These are phyloP conservation scores for Cnidoscolus chayamansa DNA, from an alignment of 441 rosid genomes.

Conservation along the genomic window DNA sequence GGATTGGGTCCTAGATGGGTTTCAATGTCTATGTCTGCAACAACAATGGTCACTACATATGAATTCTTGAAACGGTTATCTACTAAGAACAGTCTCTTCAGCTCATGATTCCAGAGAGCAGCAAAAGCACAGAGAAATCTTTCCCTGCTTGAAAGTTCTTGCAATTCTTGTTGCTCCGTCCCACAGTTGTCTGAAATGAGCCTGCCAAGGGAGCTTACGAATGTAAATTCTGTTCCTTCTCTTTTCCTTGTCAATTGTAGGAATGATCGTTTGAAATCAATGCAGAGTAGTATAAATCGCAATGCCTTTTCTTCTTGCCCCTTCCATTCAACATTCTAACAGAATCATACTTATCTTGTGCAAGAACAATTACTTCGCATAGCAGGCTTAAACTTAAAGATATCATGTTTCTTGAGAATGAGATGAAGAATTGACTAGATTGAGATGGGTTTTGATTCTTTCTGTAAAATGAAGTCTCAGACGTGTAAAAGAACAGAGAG, in stretches of 20 bases:
- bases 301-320: not conserved
- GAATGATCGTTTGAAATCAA: slow-evolving; percentile 18
- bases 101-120: slow-evolving; percentile 19
- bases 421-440: not conserved
- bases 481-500: too few species aligned
- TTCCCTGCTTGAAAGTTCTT: slow-evolving; percentile 7
- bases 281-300: slow-evolving; percentile 28
- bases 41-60: slow-evolving; percentile 88
- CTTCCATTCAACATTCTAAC: not conserved
- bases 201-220: slow-evolving; percentile 14
- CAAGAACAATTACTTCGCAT: not conserved
- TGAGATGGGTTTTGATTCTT: not conserved
- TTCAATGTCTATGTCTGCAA: slow-evolving; percentile 90
- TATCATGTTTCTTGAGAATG: not conserved
- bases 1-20: slow-evolving; percentile 92
- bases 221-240: slow-evolving; percentile 22
- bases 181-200: slow-evolving; percentile 4
- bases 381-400: not conserved
- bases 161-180: not conserved
- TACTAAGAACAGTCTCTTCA: slow-evolving; percentile 48
- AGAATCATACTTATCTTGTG: not conserved
- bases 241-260: not conserved
- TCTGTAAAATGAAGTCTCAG: too few species aligned
- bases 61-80: slow-evolving; percentile 88
- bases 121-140: slow-evolving; percentile 4